Percentiles rank a stretch among this genome's conserved stretches.
phyloP scores from a whole-genome alignment of 371 early-diverging fungal genomes.

The Rhizopus delemar region DNA sequence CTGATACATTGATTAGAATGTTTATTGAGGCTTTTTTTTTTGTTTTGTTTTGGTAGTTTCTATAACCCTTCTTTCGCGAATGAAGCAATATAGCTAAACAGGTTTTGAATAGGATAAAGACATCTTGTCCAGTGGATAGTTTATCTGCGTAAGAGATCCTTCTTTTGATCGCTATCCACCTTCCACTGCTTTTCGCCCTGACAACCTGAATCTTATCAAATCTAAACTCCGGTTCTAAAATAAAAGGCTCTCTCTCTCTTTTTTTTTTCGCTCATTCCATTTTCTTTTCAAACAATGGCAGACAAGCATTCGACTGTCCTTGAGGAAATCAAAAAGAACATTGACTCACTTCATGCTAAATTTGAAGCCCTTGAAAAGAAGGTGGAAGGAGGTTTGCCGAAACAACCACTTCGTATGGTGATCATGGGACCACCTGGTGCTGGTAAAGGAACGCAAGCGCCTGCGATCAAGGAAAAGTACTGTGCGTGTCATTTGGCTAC shows the following conservation, averaged over 20 bases:
- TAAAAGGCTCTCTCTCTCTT: neutral
- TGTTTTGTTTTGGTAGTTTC: too few relatives aligned
- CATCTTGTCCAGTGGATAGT: too few relatives aligned
- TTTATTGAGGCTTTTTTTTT: too few relatives aligned
- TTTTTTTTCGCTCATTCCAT: constrained; percentile 7
- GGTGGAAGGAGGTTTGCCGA: constrained; percentile 44
- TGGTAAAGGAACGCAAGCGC: constrained; percentile 99
- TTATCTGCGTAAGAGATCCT: too few relatives aligned
- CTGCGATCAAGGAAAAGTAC: constrained; percentile 91
- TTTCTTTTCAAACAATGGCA: constrained; percentile 25
- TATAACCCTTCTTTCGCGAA: too few relatives aligned
- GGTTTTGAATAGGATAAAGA: too few relatives aligned
- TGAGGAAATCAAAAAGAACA: constrained; percentile 60
- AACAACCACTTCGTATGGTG: constrained; percentile 77
- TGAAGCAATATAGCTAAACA: too few relatives aligned
- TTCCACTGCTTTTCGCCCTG: too few relatives aligned
- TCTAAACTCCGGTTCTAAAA: constrained; percentile 3
- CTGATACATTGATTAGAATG: too few relatives aligned
- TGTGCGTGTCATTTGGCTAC: constrained; percentile 97
- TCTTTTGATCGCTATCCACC: too few relatives aligned
- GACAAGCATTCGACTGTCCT: constrained; percentile 49
- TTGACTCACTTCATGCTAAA: constrained; percentile 49
- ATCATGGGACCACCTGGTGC: constrained; percentile 98
- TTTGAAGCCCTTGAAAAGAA: constrained; percentile 55
- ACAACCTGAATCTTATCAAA: neutral